Evolutionary conservation across 2,329 filamentous ascomycete species (phyloP).

Genomic region (Westerdykella aurantiaca): DNA sequence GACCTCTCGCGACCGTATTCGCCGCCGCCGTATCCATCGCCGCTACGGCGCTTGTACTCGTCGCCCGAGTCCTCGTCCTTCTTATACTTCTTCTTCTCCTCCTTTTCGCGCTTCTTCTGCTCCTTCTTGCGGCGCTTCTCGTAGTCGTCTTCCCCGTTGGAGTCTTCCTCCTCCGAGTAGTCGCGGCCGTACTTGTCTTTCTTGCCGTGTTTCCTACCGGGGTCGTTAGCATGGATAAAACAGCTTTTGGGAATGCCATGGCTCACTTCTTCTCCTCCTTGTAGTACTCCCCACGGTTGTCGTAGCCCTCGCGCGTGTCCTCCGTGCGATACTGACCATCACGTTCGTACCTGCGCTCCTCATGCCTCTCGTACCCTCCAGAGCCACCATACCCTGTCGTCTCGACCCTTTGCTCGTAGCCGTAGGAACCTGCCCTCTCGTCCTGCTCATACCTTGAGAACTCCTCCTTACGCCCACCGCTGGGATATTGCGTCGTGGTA

Average conservation of each 20-base stretch:
- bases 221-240: slow-evolving; percentile 10
- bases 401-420: slow-evolving; percentile 56
- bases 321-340: slow-evolving; percentile 38
- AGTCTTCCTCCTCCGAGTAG: slow-evolving; percentile 19
- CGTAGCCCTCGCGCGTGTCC: slow-evolving; percentile 33
- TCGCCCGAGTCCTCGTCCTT: slow-evolving; percentile 31
- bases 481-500: slow-evolving; percentile 52
- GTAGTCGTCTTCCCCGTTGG: slow-evolving; percentile 24
- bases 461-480: slow-evolving; percentile 54
- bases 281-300: slow-evolving; percentile 37
- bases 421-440: slow-evolving; percentile 43
- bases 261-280: slow-evolving; percentile 38
- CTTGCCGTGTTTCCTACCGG: slow-evolving; percentile 28
- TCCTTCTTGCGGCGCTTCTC: slow-evolving; percentile 29
- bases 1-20: slow-evolving; percentile 1
- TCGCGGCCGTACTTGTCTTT: slow-evolving; percentile 21
- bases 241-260: not conserved
- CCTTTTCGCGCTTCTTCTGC: slow-evolving; percentile 38
- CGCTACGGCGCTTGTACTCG: slow-evolving; percentile 22
- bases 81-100: slow-evolving; percentile 39
- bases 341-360: slow-evolving; percentile 49
- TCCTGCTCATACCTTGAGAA: slow-evolving; percentile 58
- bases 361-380: slow-evolving; percentile 55
- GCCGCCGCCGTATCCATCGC: slow-evolving; percentile 10
- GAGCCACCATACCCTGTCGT: slow-evolving; percentile 43